Evolutionary conservation across 2,329 filamentous ascomycete species (phyloP), one percentile per base, ranked within the genome.

Genomic region (Trichoderma koningii): DNA sequence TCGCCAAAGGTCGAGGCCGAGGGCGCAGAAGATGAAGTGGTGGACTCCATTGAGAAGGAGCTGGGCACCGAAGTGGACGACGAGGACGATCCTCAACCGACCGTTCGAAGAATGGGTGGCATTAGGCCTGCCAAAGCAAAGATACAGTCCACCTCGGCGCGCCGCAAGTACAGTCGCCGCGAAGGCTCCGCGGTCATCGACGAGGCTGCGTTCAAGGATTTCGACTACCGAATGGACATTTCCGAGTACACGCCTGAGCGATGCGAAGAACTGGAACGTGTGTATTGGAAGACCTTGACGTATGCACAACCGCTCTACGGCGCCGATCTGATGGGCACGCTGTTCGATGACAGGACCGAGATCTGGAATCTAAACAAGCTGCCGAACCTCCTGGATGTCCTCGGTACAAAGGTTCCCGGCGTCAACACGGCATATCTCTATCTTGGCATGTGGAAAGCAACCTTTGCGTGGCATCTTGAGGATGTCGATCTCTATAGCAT

Each of bases 401-500:
- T 99, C 2, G 95, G 95, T 7, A 94, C 93, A 64, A 97, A 97
- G 71, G 92, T 99, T 9, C 96, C 95, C 3, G 95, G 95, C 70
- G 96, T 99, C 73, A 99, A 99, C 73, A 99, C 94, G 1, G 94
- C 95, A 2, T 99, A 99, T 74, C 85, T 99, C 1, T 99, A 99
- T 74, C 83, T 99, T 66, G 95, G 95, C 50, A 99, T 99, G 95
- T 99, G 95, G 95, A 98, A 98, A 77, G 94, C 95, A 14, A 98
- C 95, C 0, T 99, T 99, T 76, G 95, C 95, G 9, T 99, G 95
- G 95, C 95, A 99, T 84, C 80, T 99, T 61, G 95, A 99, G 76
- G 95, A 99, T 75, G 94, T 99, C 48, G 95, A 99, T 79, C 85
- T 99, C 5, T 99, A 99, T 86, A 98, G 93, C 76, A 99, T 99